Evolutionary conservation across 495 filamentous ascomycete genomes (phyloP).

Genomic region (Penicillium goetzii): DNA sequence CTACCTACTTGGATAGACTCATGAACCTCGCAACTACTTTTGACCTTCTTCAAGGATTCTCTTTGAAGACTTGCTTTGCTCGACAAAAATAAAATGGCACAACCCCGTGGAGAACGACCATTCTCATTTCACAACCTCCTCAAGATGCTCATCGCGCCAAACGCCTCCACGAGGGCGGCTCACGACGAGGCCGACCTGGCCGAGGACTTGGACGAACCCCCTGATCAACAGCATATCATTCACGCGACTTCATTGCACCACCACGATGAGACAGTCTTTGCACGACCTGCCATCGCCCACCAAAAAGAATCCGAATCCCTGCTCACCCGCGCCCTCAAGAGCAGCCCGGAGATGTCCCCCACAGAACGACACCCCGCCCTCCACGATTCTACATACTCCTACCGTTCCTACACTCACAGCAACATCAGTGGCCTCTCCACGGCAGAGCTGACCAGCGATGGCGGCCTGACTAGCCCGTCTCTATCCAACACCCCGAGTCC

Average conservation of each 20-base stretch:
- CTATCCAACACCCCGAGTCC: slow-evolving; percentile 87
- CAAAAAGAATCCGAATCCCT: slow-evolving; percentile 78
- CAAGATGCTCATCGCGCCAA: slow-evolving; percentile 52
- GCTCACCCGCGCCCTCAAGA: slow-evolving; percentile 76
- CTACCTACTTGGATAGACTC: slow-evolving; percentile 4
- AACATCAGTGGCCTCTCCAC: slow-evolving; percentile 79
- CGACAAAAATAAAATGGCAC: slow-evolving; percentile 39
- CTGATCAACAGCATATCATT: slow-evolving; percentile 41
- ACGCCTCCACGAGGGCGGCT: slow-evolving; percentile 39
- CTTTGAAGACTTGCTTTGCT: slow-evolving; percentile 10
- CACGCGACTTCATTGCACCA: slow-evolving; percentile 34
- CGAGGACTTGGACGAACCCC: slow-evolving; percentile 58
- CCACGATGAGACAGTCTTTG: slow-evolving; percentile 38
- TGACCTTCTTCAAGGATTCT: slow-evolving; percentile 3
- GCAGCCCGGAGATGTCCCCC: slow-evolving; percentile 58
- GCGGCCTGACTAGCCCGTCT: slow-evolving; percentile 88
- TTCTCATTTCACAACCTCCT: slow-evolving; percentile 50
- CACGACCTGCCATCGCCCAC: slow-evolving; percentile 44
- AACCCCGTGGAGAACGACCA: slow-evolving; percentile 44
- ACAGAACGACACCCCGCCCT: slow-evolving; percentile 40
- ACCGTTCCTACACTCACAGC: slow-evolving; percentile 73
- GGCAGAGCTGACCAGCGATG: slow-evolving; percentile 88
- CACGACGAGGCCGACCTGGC: slow-evolving; percentile 49
- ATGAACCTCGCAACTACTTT: slow-evolving; percentile 17
- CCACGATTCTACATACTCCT: slow-evolving; percentile 43